phyloP scores from a whole-genome alignment of 2,329 filamentous ascomycete species.

The Fusarium xyrophilum region DNA sequence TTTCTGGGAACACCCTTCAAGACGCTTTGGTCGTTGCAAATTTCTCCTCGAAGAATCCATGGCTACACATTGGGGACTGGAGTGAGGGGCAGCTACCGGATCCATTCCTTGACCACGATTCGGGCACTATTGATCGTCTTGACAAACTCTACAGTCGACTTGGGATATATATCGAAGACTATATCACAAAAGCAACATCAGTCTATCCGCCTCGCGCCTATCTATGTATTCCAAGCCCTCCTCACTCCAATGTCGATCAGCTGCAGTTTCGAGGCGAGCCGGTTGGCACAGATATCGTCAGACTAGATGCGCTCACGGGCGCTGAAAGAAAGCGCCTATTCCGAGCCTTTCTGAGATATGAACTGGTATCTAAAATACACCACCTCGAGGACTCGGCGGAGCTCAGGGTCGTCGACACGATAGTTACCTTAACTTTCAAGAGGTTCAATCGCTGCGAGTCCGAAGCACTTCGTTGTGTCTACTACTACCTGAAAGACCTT shows the following conservation, averaged over 20 bases:
- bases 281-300: background rate
- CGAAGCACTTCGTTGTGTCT: background rate
- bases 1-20: background rate
- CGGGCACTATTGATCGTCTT: background rate
- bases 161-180: background rate
- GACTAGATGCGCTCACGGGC: background rate
- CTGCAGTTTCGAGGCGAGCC: background rate
- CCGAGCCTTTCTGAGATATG: background rate
- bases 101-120: background rate
- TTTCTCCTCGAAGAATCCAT: rapidly evolving
- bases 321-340: background rate
- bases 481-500: background rate
- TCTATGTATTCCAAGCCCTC: background rate
- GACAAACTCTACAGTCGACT: background rate
- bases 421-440: background rate
- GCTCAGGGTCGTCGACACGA: background rate
- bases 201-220: background rate
- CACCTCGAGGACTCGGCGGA: background rate
- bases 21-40: background rate
- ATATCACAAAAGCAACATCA: background rate
- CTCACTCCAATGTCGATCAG: background rate
- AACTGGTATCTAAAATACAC: background rate
- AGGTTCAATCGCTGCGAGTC: background rate
- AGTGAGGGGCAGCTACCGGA: background rate
- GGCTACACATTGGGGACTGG: background rate